Evolutionary conservation across 257 asterid genomes (phyloP).

Genomic region (Solanum clarkiae): DNA sequence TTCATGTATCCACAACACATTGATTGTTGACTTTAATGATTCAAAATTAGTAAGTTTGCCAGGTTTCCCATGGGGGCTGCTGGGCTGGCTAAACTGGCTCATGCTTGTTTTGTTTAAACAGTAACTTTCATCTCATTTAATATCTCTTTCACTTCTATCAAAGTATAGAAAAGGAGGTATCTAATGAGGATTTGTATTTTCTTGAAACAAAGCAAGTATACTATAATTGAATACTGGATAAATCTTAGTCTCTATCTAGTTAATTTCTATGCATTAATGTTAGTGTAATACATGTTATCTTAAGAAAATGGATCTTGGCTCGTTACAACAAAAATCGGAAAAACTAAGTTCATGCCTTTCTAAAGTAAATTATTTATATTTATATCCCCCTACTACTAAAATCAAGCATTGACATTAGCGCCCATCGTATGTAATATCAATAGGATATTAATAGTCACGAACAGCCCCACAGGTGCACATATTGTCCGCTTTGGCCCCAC

Average conservation of each 20-base stretch:
- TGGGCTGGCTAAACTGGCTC: slow-evolving; percentile 4
- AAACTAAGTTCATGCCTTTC: no score
- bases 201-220: neutral
- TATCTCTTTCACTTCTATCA: slow-evolving; percentile 9
- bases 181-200: neutral
- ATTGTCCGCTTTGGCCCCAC: no score
- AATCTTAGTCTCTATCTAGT: neutral
- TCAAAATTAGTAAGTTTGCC: neutral
- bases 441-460: no score
- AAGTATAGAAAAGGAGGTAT: neutral
- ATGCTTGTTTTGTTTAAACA: slow-evolving; percentile 6
- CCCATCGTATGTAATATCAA: no score
- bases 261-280: neutral
- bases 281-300: neutral
- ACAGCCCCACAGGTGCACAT: no score
- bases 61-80: neutral
- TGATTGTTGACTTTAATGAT: neutral
- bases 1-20: neutral
- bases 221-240: neutral
- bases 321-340: no score
- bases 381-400: no score
- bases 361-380: no score
- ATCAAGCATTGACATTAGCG: no score
- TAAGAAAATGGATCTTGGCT: neutral
- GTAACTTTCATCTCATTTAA: slow-evolving; percentile 25